Conservation (phyloP, 2,329 filamentous ascomycete genomes). For the Chrysosporium queenslandicum region DNA sequence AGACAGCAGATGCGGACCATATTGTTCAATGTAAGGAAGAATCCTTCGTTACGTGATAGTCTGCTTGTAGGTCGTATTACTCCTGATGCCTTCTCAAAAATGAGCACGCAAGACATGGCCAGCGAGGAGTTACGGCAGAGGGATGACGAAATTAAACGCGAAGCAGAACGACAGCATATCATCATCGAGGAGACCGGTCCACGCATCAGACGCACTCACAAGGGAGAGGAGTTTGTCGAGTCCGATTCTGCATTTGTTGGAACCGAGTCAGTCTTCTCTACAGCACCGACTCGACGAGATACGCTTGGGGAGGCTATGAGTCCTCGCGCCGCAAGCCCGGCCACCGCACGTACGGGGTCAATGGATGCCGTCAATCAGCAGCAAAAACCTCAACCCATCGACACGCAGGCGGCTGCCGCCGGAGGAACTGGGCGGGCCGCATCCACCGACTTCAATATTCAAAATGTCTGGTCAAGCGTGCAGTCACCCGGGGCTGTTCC, state of each 20-base stretch:
- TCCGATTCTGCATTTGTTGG: constrained; percentile 49
- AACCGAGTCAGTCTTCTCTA: constrained; percentile 41
- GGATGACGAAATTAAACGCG: constrained; percentile 46
- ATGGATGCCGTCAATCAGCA: constrained; percentile 23
- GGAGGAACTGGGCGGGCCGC: constrained; percentile 39
- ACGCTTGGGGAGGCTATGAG: constrained; percentile 19
- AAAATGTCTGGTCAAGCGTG: constrained; percentile 74
- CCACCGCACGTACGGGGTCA: constrained; percentile 1
- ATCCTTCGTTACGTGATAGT: constrained; percentile 63
- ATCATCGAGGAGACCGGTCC: constrained; percentile 66
- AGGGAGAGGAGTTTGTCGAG: constrained; percentile 84
- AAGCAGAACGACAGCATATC: constrained; percentile 58
- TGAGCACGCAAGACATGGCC: constrained; percentile 84
- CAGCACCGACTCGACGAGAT: constrained; percentile 38
- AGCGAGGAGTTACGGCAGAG: constrained; percentile 72
- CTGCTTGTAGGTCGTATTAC: constrained; percentile 63
- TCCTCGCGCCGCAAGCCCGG: constrained; percentile 12
- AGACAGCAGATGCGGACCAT: constrained; percentile 62
- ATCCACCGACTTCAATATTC: constrained; percentile 65
- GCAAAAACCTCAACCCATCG: constrained; percentile 25
- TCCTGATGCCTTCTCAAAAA: constrained; percentile 67
- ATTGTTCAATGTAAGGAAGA: constrained; percentile 79
- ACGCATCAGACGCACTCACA: constrained; percentile 79
- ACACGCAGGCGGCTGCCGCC: constrained; percentile 33
- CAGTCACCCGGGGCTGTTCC: constrained; percentile 55